phyloP scores from a whole-genome alignment of 192 early-diverging fungal species.

The Coemansia asiatica region DNA sequence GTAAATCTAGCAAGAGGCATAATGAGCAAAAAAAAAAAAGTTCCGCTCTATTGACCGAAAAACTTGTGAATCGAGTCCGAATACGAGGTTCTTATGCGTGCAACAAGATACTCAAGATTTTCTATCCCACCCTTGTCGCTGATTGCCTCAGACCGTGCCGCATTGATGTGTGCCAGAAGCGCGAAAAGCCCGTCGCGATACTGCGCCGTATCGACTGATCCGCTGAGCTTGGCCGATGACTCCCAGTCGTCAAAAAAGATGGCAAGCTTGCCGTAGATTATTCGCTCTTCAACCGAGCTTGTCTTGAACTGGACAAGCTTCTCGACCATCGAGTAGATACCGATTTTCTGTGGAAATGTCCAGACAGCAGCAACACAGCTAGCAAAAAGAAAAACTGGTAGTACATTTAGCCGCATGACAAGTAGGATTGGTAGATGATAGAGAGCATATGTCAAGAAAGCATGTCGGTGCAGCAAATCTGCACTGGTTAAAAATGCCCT shows the following conservation, averaged over 20 bases:
- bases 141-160: slow-evolving; percentile 27
- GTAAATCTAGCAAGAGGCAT: no score
- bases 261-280: slow-evolving; percentile 29
- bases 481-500: background rate
- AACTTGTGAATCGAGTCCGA: slow-evolving; percentile 19
- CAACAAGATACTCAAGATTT: slow-evolving; percentile 36
- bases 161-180: slow-evolving; percentile 21
- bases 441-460: background rate
- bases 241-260: slow-evolving; percentile 29
- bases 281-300: slow-evolving; percentile 24
- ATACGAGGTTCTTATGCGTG: slow-evolving; percentile 27
- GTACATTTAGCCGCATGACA: slow-evolving; percentile 1
- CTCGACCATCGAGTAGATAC: slow-evolving; percentile 33
- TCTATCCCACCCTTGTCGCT: slow-evolving; percentile 22
- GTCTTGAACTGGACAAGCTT: slow-evolving; percentile 23
- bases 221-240: slow-evolving; percentile 24
- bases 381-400: slow-evolving; percentile 12
- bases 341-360: slow-evolving; percentile 32
- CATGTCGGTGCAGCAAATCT: background rate
- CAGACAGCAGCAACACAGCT: slow-evolving; percentile 7
- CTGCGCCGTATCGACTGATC: slow-evolving; percentile 15
- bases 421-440: background rate
- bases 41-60: slow-evolving; percentile 15
- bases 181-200: slow-evolving; percentile 32
- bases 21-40: background rate